A percentile compares a stretch with the other conserved stretches of the same genome.
Evolutionary conservation across 257 asterid genomes (phyloP).

Genomic region (Parsonsia alboflavescens): DNA sequence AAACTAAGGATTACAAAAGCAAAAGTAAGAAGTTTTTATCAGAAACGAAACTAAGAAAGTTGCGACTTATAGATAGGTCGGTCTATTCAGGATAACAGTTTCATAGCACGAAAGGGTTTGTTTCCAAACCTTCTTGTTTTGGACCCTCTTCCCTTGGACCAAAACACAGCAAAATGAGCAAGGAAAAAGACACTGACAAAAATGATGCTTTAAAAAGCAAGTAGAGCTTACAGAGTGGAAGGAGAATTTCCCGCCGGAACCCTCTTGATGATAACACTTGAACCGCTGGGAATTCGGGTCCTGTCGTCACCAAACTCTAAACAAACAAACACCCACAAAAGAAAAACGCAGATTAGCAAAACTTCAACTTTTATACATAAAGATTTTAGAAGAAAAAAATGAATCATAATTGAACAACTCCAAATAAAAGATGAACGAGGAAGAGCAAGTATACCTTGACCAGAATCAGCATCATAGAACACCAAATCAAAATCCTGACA

Average conservation of each 20-base stretch:
- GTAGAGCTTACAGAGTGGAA: slow-evolving; percentile 39
- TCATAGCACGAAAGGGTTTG: background rate
- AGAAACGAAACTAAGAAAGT: background rate
- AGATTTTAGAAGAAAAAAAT: background rate
- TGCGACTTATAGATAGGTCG: background rate
- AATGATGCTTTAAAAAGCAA: background rate
- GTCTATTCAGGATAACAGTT: background rate
- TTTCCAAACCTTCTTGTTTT: background rate
- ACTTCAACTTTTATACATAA: background rate
- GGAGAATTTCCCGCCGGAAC: slow-evolving; percentile 57
- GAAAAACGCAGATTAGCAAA: background rate
- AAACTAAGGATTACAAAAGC: background rate
- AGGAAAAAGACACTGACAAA: too few species aligned
- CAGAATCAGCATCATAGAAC: slow-evolving; percentile 61
- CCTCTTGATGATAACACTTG: slow-evolving; percentile 73
- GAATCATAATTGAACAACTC: background rate
- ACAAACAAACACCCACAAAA: background rate
- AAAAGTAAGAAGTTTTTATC: background rate
- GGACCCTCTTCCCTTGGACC: background rate
- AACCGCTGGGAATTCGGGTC: slow-evolving; percentile 58
- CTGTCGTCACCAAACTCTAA: slow-evolving; percentile 58
- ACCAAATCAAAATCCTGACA: slow-evolving; percentile 77
- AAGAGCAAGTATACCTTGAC: slow-evolving; percentile 40
- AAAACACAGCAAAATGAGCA: background rate
- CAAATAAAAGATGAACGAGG: background rate